Conservation (phyloP, 805 yeast genomes). For the Metschnikowia corniflorae region DNA sequence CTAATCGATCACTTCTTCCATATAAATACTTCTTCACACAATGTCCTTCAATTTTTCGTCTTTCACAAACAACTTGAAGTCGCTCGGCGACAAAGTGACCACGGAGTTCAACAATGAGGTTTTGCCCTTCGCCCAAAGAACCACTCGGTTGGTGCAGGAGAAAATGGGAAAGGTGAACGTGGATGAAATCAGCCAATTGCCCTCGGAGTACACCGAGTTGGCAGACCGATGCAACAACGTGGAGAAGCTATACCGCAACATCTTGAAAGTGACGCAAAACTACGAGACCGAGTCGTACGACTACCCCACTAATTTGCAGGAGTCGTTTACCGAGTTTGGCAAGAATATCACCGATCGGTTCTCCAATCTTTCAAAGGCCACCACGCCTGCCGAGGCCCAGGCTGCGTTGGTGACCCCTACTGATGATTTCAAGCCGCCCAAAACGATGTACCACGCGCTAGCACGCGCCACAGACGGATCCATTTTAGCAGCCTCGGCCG, state of each 20-base stretch:
- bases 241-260: conserved; percentile 40
- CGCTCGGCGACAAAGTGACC: conserved; percentile 42
- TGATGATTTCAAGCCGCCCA: conserved; percentile 58
- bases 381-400: conserved; percentile 80
- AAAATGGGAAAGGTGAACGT: conserved; percentile 62
- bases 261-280: conserved; percentile 41
- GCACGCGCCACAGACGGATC: conserved; percentile 68
- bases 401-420: conserved; percentile 49
- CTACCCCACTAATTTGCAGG: conserved; percentile 73
- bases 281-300: conserved; percentile 80
- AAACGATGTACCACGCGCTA: conserved; percentile 79
- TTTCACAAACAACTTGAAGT: conserved; percentile 40
- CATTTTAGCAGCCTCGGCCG: conserved; percentile 38
- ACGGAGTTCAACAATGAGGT: conserved; percentile 52
- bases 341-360: conserved; percentile 63
- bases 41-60: conserved; percentile 44
- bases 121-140: conserved; percentile 71
- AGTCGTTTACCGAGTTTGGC: conserved; percentile 71
- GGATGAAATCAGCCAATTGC: conserved; percentile 74
- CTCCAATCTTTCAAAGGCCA: conserved; percentile 64
- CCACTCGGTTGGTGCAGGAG: conserved; percentile 76
- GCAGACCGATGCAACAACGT: conserved; percentile 39
- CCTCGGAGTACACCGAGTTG: conserved; percentile 66
- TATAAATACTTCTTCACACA: too few relatives aligned
- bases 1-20: too few relatives aligned